phyloP scores from a whole-genome alignment of 2,329 filamentous ascomycete genomes.

The Talaromyces sp. region DNA sequence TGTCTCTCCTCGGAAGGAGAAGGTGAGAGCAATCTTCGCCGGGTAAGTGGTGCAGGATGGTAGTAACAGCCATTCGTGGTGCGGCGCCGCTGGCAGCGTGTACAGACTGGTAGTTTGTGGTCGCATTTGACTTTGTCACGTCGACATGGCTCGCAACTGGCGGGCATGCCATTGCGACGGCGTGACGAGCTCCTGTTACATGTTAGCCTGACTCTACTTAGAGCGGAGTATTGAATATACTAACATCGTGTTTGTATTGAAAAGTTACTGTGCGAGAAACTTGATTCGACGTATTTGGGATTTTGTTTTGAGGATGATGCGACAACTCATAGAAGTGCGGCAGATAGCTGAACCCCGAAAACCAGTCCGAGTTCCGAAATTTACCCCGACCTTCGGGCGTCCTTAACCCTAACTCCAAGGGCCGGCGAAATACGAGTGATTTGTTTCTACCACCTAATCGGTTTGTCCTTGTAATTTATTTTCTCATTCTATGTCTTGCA shows the following conservation, averaged over 20 bases:
- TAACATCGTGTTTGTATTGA: too few relatives aligned
- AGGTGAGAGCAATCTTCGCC: not conserved
- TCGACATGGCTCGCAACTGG: conserved; percentile 38
- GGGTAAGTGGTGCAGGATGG: conserved; percentile 11
- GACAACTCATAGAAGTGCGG: too few relatives aligned
- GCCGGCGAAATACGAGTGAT: too few relatives aligned
- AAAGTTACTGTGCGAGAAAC: too few relatives aligned
- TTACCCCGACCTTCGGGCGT: not conserved
- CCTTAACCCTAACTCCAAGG: not conserved
- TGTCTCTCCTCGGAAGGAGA: too few relatives aligned
- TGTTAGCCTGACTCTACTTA: not conserved
- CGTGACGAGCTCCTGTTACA: not conserved
- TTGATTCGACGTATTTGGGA: too few relatives aligned
- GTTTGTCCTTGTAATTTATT: too few relatives aligned
- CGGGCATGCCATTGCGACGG: conserved; percentile 34
- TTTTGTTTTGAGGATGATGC: not conserved
- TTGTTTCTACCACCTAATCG: too few relatives aligned
- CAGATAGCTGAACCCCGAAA: not conserved
- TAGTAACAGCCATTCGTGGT: conserved; percentile 6
- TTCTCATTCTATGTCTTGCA: too few relatives aligned
- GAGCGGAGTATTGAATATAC: too few relatives aligned
- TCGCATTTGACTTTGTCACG: conserved; percentile 35
- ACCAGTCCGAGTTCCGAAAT: not conserved
- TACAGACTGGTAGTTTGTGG: conserved; percentile 31
- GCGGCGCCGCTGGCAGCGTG: conserved; percentile 4